Evolutionary conservation across 495 filamentous ascomycete species (phyloP).

Genomic region (Penicillium ucsense): DNA sequence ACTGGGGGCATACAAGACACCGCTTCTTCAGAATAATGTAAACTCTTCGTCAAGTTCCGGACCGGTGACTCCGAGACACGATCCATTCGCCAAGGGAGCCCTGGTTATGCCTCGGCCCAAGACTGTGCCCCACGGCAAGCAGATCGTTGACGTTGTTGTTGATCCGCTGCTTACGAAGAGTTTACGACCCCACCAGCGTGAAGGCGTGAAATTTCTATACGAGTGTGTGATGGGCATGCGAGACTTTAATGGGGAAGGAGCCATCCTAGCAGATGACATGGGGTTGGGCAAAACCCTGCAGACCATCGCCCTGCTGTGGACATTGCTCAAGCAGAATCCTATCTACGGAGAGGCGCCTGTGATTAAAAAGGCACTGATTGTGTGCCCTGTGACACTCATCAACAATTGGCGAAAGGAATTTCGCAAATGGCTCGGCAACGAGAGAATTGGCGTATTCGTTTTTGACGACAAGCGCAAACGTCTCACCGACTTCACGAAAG

Average conservation of each 20-base stretch:
- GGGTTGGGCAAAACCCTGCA: conserved; percentile 73
- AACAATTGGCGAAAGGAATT: conserved; percentile 78
- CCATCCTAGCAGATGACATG: conserved; percentile 78
- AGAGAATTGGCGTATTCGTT: conserved; percentile 67
- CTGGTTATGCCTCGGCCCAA: conserved; percentile 61
- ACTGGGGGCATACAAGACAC: conserved; percentile 47
- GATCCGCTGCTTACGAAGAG: conserved; percentile 60
- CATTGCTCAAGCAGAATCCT: conserved; percentile 71
- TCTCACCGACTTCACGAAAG: conserved; percentile 66
- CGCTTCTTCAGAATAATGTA: conserved; percentile 46
- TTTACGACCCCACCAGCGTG: conserved; percentile 65
- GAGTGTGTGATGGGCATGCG: conserved; percentile 80
- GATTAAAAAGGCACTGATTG: conserved; percentile 70
- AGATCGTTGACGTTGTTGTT: conserved; percentile 70
- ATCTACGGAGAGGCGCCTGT: conserved; percentile 51
- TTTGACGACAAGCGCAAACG: conserved; percentile 56
- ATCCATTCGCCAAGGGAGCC: conserved; percentile 50
- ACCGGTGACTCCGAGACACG: conserved; percentile 54
- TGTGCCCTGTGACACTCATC: conserved; percentile 72
- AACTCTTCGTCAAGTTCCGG: conserved; percentile 25
- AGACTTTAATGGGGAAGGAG: conserved; percentile 59
- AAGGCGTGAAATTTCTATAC: conserved; percentile 70
- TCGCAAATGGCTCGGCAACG: conserved; percentile 70
- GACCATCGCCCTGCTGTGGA: conserved; percentile 73
- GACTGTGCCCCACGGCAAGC: conserved; percentile 49